phyloP scores from a whole-genome alignment of 1,284 basidiomycete species.

The Meira nashicola region DNA sequence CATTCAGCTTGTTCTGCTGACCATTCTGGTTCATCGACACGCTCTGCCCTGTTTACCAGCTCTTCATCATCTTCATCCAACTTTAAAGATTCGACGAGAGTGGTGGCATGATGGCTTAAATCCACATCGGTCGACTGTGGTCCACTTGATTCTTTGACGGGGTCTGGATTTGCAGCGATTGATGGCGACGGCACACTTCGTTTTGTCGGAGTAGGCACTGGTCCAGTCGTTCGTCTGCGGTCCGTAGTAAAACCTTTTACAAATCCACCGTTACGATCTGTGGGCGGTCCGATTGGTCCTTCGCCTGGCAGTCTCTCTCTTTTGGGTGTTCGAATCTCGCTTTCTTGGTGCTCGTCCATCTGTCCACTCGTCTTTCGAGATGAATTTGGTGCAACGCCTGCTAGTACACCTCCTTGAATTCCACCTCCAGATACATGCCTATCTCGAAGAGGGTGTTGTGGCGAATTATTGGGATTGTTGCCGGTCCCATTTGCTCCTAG shows the following conservation, averaged over 20 bases:
- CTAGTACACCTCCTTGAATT: constrained; percentile 41
- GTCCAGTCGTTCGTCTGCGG: constrained; percentile 12
- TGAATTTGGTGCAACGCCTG: constrained; percentile 29
- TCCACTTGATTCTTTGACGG: too few relatives aligned
- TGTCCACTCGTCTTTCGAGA: neutral
- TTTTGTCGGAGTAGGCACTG: too few relatives aligned
- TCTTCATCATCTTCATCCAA: constrained; percentile 32
- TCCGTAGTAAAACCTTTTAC: constrained; percentile 34
- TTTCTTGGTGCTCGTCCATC: too few relatives aligned
- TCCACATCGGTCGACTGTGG: constrained; percentile 19
- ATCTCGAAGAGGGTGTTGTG: neutral
- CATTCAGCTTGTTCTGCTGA: constrained; percentile 69
- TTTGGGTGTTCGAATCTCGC: neutral
- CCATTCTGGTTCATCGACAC: constrained; percentile 19
- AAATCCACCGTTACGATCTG: constrained; percentile 44
- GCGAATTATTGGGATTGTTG: constrained; percentile 26
- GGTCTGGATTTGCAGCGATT: too few relatives aligned
- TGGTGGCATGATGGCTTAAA: constrained; percentile 31
- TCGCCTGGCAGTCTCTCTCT: constrained; percentile 40
- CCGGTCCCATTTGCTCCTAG: constrained; percentile 13
- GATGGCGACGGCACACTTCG: too few relatives aligned
- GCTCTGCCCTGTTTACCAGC: neutral
- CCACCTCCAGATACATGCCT: constrained; percentile 33
- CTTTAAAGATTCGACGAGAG: constrained; percentile 30
- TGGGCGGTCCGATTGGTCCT: constrained; percentile 41